A percentile compares a stretch with the other conserved stretches of the same genome.
These are phyloP conservation scores for Notholithocarpus densiflorus DNA, from an alignment of 306 rosid species.

Conservation along the genomic window DNA sequence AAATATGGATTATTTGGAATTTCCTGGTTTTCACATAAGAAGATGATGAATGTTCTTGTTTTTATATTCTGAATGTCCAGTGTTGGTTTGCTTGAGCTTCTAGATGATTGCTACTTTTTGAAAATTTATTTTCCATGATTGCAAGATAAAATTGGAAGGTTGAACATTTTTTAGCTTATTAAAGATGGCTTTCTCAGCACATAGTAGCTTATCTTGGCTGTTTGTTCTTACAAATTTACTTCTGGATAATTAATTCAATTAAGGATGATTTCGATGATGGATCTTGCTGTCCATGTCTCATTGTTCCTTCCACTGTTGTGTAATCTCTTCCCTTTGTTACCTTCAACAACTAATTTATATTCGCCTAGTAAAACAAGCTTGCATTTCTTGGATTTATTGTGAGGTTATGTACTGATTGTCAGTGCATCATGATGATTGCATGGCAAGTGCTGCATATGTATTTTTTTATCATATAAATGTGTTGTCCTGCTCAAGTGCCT, in stretches of 20 bases:
- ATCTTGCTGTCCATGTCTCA: neutral
- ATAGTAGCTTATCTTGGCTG: neutral
- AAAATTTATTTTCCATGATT: neutral
- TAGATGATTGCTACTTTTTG: conserved; percentile 1
- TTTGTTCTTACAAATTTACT: neutral
- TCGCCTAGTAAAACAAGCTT: neutral
- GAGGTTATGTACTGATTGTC: conserved; percentile 13
- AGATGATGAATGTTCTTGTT: conserved; percentile 1
- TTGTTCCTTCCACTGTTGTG: neutral
- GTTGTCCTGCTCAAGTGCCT: conserved; percentile 31
- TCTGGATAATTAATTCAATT: neutral
- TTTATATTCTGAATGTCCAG: conserved; percentile 6
- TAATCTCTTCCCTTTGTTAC: conserved; percentile 20
- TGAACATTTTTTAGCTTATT: neutral
- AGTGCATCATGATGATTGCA: neutral
- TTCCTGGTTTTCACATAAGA: conserved; percentile 14
- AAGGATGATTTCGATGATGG: conserved; percentile 2
- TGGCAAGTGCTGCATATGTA: conserved; percentile 1
- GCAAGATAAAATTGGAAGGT: neutral
- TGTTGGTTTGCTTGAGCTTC: conserved; percentile 18
- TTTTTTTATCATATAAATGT: neutral
- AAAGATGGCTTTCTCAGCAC: neutral
- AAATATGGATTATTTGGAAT: conserved; percentile 3
- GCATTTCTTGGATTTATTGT: conserved; percentile 4
- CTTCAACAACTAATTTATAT: neutral